Conservation (phyloP, 805 yeast species). For the Brettanomyces sp. region DNA sequence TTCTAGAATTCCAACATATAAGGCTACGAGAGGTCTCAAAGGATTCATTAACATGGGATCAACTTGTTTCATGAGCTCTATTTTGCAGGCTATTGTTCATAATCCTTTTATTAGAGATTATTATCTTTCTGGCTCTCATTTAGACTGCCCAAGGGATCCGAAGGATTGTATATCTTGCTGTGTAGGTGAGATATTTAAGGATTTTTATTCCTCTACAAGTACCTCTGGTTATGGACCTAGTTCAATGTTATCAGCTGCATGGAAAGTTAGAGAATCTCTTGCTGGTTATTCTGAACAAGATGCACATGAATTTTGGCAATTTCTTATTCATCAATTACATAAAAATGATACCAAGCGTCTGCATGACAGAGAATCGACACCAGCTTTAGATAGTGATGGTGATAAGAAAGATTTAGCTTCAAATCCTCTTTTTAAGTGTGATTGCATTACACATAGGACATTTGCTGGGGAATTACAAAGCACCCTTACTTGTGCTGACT, state of each 20-base stretch:
- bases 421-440: conserved; percentile 31
- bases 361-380: conserved; percentile 14
- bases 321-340: conserved; percentile 79
- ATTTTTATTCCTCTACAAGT: conserved; percentile 56
- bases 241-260: conserved; percentile 70
- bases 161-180: conserved; percentile 74
- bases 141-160: conserved; percentile 35
- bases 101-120: conserved; percentile 79
- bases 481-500: conserved; percentile 63
- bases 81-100: conserved; percentile 82
- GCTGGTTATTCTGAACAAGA: conserved; percentile 98
- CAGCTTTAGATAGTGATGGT: conserved; percentile 5
- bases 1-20: conserved; percentile 35
- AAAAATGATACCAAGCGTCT: conserved; percentile 25
- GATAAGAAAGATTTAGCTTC: conserved; percentile 2
- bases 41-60: conserved; percentile 95
- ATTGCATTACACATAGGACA: conserved; percentile 73
- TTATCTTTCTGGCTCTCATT: conserved; percentile 68
- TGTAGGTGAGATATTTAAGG: conserved; percentile 66
- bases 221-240: conserved; percentile 75
- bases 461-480: conserved; percentile 81
- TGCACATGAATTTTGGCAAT: conserved; percentile 97
- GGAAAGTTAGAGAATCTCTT: conserved; percentile 74
- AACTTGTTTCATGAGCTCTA: conserved; percentile 92
- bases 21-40: conserved; percentile 67